Evolutionary conservation across 2,329 filamentous ascomycete genomes (phyloP).

Genomic region (Curvularia sp.): DNA sequence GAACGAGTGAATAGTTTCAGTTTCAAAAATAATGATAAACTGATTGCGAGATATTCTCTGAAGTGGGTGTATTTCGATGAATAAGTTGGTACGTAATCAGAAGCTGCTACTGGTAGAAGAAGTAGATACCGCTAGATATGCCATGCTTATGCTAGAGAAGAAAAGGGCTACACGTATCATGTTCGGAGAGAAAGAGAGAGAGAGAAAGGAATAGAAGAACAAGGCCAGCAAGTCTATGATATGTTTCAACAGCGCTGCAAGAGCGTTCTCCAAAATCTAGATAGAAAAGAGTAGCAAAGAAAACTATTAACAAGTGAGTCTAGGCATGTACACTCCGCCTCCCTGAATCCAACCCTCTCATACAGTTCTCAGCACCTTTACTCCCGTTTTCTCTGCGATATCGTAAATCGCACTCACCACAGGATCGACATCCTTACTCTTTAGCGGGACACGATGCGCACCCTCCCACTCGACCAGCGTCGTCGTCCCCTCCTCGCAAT

Average conservation of each 20-base stretch:
- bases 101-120: no score
- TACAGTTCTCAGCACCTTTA: conserved; percentile 45
- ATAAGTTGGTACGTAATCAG: no score
- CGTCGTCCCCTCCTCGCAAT: conserved; percentile 63
- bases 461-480: conserved; percentile 76
- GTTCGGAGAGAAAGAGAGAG: no score
- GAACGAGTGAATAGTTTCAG: neutral
- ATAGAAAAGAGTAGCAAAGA: neutral
- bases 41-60: neutral
- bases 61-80: no score
- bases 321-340: neutral
- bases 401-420: conserved; percentile 62
- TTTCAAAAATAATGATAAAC: neutral
- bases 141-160: no score
- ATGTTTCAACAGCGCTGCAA: neutral
- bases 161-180: no score
- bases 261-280: neutral
- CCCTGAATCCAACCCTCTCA: conserved; percentile 9
- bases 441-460: conserved; percentile 73
- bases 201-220: no score
- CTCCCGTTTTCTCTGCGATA: conserved; percentile 60
- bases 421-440: conserved; percentile 67
- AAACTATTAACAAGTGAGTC: neutral
- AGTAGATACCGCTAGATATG: no score
- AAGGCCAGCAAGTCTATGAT: neutral